Evolutionary conservation across 73 alveolate species (phyloP).

Genomic region (Paramecium octaurelia): DNA sequence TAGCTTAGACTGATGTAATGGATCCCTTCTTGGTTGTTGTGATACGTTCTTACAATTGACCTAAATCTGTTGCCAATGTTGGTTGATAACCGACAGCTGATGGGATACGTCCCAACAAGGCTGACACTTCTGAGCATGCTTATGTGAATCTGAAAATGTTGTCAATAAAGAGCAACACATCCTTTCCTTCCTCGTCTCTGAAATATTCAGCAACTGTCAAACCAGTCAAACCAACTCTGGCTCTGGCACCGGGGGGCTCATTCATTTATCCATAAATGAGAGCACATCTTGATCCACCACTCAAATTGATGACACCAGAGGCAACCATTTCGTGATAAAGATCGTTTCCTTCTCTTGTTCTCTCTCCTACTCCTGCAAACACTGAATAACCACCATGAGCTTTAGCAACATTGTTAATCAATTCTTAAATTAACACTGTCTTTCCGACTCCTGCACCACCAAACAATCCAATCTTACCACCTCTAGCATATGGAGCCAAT

Average conservation of each 20-base stretch:
- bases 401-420: conserved; percentile 94
- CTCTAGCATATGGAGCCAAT: conserved; percentile 97
- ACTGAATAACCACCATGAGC: conserved; percentile 97
- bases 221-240: conserved; percentile 96
- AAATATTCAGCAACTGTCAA: conserved; percentile 97
- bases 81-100: conserved; percentile 99
- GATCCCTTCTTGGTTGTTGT: conserved; percentile 97
- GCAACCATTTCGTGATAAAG: conserved; percentile 89
- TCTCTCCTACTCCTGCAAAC: conserved; percentile 97
- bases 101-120: conserved; percentile 97
- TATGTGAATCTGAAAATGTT: conserved; percentile 98
- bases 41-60: conserved; percentile 94
- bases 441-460: conserved; percentile 99
- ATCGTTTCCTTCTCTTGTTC: conserved; percentile 94
- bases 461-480: conserved; percentile 91
- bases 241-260: conserved; percentile 99
- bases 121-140: conserved; percentile 99
- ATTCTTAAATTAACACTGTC: conserved; percentile 96
- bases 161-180: conserved; percentile 96
- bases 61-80: conserved; percentile 97
- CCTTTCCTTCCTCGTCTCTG: conserved; percentile 98
- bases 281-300: conserved; percentile 89
- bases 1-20: conserved; percentile 97
- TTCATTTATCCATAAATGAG: conserved; percentile 98
- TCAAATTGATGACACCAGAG: conserved; percentile 71